These are phyloP conservation scores for Phialophora chinensis DNA, from an alignment of 2,329 filamentous ascomycete species.

Conservation along the genomic window DNA sequence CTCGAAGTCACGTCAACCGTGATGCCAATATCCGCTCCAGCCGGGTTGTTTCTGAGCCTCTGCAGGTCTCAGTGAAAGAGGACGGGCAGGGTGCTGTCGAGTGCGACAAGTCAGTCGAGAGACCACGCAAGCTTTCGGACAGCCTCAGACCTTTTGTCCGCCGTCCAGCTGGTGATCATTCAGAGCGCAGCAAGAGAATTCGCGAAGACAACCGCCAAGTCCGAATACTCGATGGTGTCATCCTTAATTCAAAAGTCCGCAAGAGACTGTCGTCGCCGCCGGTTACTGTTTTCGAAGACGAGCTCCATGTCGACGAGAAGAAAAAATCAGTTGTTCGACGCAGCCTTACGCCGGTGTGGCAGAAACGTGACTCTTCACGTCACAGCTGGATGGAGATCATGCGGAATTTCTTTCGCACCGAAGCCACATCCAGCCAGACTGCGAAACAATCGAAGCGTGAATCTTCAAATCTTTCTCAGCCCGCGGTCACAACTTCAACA, in stretches of 20 bases:
- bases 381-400: constrained; percentile 32
- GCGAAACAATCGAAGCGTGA: constrained; percentile 20
- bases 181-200: constrained; percentile 24
- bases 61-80: constrained; percentile 2
- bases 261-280: constrained; percentile 27
- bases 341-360: constrained; percentile 28
- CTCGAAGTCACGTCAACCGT: background rate
- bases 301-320: constrained; percentile 13
- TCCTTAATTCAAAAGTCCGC: constrained; percentile 25
- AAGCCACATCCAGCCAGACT: constrained; percentile 15
- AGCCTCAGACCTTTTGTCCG: constrained; percentile 22
- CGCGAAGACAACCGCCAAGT: constrained; percentile 35
- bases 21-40: background rate
- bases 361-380: constrained; percentile 30
- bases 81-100: constrained; percentile 8
- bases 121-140: constrained; percentile 11
- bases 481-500: constrained; percentile 5
- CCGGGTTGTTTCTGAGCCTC: background rate
- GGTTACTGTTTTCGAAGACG: constrained; percentile 2
- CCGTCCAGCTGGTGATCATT: constrained; percentile 16
- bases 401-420: constrained; percentile 29
- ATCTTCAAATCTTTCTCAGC: constrained; percentile 15
- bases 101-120: constrained; percentile 21
- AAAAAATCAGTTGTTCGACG: constrained; percentile 21
- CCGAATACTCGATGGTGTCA: constrained; percentile 34